Evolutionary conservation across 148 eudicot genomes (phyloP).

Genomic region (Vaccinium vitisidaea): DNA sequence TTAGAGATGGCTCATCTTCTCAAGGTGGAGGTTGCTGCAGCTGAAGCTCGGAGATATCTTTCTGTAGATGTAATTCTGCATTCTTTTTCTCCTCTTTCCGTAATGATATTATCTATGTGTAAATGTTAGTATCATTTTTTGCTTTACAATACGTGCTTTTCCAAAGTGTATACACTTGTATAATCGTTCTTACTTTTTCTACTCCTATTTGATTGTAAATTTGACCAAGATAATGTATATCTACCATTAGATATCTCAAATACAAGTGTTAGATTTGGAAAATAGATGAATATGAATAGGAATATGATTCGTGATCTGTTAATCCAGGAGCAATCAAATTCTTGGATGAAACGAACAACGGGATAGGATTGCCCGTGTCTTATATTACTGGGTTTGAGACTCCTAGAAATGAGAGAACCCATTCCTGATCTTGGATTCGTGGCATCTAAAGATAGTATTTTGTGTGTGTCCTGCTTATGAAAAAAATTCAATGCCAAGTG

Average conservation of each 20-base stretch:
- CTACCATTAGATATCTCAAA: neutral
- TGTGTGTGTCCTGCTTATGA: no score
- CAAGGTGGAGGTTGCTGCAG: slow-evolving; percentile 36
- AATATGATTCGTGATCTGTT: neutral
- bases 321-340: neutral
- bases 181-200: neutral
- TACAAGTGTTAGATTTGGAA: neutral
- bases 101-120: neutral
- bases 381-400: neutral
- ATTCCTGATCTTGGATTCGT: neutral
- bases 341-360: neutral
- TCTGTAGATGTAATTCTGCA: neutral
- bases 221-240: neutral
- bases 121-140: neutral
- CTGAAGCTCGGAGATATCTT: slow-evolving; percentile 4
- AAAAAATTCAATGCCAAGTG: no score
- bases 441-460: neutral
- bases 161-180: neutral
- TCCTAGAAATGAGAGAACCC: neutral
- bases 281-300: neutral
- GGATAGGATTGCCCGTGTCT: neutral
- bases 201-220: neutral
- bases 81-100: neutral
- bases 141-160: neutral
- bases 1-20: slow-evolving; percentile 30